Base-by-base conservation (phyloP, 2,329 filamentous ascomycete genomes). In the Chaetomiaceae sp. region DNA sequence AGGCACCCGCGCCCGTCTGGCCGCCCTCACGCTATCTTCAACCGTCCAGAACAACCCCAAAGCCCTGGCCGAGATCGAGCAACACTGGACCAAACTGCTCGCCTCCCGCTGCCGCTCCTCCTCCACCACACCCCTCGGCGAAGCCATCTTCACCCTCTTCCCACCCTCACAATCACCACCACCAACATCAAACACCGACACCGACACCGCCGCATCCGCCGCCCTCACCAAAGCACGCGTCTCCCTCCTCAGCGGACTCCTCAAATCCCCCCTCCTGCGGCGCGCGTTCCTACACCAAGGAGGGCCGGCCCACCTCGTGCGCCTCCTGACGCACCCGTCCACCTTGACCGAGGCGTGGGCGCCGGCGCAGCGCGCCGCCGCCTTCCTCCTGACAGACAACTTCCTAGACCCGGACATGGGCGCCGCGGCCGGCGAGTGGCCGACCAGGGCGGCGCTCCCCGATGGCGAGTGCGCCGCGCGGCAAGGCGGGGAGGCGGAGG, bases 331-430 rank as follows among this genome's bases (percentile, higher is more conserved):
- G 17, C 4, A 34, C 38, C 39, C 29, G 56, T 69, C 3, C 7
- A n/a, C 18, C 1, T 20, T 26, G 11, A 19, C 14, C 6, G 22
- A 29, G 20, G 22, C 22, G 22, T 78, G 79, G 68, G 70, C 70
- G 12, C 58, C 65, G 1, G 71, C 75, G 6, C 71, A 75, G 58
- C 71, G 70, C 48, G 78, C 75, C 57, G 73, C 76, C 19, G 78
- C 74, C 2, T 70, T 79, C 49, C 68, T 84, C 46, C 70, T 83
- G 22, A 69, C 76, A 27, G 82, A 86, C 58, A 81, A 73, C 49
- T 86, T 85, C 58, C 65, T 86, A n/a, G 81, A 86, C 57, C 72
- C 75, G 51, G 71, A 76, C 47, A 80, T 83, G 71, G 79, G 80
- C 33, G 80, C 80, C 2, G 66, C 68, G 19, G 52, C 73, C 15